A percentile compares a stretch with the other conserved stretches of the same genome.
Conservation (phyloP, 1,284 basidiomycete genomes). For the Naganishia cerealis region DNA sequence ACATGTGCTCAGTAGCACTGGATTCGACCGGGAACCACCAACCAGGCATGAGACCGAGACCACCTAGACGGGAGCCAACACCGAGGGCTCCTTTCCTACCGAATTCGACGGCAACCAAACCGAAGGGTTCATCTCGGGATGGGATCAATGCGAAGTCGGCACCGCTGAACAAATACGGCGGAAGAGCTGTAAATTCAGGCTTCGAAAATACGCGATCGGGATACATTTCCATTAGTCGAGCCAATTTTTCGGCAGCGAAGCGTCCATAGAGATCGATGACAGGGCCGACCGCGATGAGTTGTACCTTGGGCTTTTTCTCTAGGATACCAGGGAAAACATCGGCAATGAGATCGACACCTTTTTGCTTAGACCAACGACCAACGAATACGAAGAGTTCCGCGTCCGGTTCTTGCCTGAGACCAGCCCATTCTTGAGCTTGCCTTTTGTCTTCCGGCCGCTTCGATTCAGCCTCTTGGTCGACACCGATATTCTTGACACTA, state of each 20-base stretch:
- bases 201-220: slow-evolving; percentile 89
- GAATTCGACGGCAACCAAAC: slow-evolving; percentile 90
- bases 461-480: slow-evolving; percentile 79
- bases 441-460: slow-evolving; percentile 83
- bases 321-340: slow-evolving; percentile 87
- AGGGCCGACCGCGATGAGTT: slow-evolving; percentile 82
- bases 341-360: slow-evolving; percentile 90
- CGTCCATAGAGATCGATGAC: slow-evolving; percentile 91
- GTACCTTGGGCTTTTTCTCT: slow-evolving; percentile 79
- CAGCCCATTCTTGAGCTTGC: slow-evolving; percentile 90
- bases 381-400: slow-evolving; percentile 91
- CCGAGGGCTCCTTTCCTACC: slow-evolving; percentile 90
- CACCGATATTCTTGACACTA: slow-evolving; percentile 68
- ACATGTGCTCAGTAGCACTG: slow-evolving; percentile 82
- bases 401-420: slow-evolving; percentile 81
- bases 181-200: slow-evolving; percentile 89
- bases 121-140: slow-evolving; percentile 90
- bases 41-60: slow-evolving; percentile 91
- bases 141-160: slow-evolving; percentile 92
- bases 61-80: slow-evolving; percentile 86
- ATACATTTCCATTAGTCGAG: slow-evolving; percentile 87
- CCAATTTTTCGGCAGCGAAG: slow-evolving; percentile 87
- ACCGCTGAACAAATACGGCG: slow-evolving; percentile 86
- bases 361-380: slow-evolving; percentile 94
- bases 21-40: slow-evolving; percentile 98